Percentiles rank a stretch among this genome's conserved stretches.
phyloP scores from a whole-genome alignment of 441 rosid species.

The Euphorbia celastroides region DNA sequence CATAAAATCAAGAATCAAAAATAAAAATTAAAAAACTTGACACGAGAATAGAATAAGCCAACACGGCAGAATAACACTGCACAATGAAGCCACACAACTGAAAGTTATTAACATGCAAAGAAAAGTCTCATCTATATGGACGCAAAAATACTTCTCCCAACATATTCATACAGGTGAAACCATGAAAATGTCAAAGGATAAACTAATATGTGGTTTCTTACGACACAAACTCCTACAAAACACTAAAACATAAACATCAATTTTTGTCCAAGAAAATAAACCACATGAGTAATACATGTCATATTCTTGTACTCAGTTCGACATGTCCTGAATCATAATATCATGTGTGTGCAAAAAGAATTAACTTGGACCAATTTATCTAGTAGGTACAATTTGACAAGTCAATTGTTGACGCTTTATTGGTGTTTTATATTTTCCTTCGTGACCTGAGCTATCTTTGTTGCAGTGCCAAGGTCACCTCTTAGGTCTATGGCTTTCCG shows the following conservation, averaged over 20 bases:
- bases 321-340: neutral
- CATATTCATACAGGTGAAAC: neutral
- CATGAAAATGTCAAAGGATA: neutral
- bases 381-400: neutral
- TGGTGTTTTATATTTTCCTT: neutral
- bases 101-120: neutral
- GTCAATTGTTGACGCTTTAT: neutral
- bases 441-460: constrained; percentile 22
- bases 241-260: neutral
- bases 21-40: neutral
- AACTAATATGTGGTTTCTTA: neutral
- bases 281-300: neutral
- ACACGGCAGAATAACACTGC: neutral
- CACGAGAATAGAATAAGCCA: neutral
- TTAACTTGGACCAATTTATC: neutral
- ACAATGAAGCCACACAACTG: constrained; percentile 1
- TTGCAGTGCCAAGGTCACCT: constrained; percentile 63
- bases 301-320: neutral
- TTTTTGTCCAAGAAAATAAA: neutral
- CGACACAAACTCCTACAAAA: neutral
- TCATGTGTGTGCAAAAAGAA: neutral
- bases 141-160: neutral
- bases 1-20: neutral
- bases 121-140: neutral
- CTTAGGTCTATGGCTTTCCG: constrained; percentile 85